These are phyloP conservation scores for Catunica adiposa DNA, from an alignment of 2,329 filamentous ascomycete species.

Conservation along the genomic window DNA sequence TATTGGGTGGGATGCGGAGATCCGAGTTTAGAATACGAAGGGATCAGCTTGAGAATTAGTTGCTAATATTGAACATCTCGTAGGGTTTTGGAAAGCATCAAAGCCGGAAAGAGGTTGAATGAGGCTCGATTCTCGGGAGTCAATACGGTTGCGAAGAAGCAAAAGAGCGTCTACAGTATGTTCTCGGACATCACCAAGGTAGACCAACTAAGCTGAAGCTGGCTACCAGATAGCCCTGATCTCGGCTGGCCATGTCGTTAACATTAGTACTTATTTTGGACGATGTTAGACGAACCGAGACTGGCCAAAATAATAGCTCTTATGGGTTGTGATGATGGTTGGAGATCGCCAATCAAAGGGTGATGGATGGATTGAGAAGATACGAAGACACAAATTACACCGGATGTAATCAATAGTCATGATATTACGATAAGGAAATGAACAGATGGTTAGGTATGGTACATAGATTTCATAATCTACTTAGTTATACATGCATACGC, in stretches of 20 bases:
- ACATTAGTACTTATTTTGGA: neutral
- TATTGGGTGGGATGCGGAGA: too few species aligned
- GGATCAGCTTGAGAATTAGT: too few species aligned
- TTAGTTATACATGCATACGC: too few species aligned
- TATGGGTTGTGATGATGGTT: neutral
- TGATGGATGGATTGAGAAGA: neutral
- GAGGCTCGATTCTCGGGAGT: conserved; percentile 56
- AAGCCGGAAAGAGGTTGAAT: conserved; percentile 53
- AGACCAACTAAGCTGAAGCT: neutral
- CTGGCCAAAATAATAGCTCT: neutral
- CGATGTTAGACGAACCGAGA: conserved; percentile 1
- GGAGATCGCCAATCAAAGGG: neutral
- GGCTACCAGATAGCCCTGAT: neutral
- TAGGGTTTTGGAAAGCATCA: conserved; percentile 72
- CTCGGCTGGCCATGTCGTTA: neutral
- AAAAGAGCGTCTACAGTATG: conserved; percentile 47
- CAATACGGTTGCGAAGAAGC: conserved; percentile 43
- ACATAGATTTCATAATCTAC: neutral
- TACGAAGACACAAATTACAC: neutral
- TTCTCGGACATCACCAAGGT: neutral
- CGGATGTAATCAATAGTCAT: neutral
- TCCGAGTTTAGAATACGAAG: too few species aligned
- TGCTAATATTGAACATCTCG: neutral
- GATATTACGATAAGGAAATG: neutral
- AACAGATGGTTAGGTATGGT: neutral